Conservation (phyloP, 257 asterid genomes). For the Osmanthus fragrans region DNA sequence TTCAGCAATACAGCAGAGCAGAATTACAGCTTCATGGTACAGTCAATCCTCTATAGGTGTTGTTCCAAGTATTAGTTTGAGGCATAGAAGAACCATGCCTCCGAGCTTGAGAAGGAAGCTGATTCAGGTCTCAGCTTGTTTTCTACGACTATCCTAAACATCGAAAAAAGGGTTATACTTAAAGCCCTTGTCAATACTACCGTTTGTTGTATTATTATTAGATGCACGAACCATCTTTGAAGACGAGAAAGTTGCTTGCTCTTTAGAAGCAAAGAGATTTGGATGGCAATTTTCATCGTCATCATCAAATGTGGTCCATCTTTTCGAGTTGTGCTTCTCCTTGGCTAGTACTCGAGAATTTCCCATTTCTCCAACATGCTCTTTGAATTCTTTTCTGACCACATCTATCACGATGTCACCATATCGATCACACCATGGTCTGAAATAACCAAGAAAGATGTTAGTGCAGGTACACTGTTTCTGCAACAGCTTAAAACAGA, state of each 20-base stretch:
- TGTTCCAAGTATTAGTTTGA: neutral
- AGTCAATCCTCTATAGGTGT: neutral
- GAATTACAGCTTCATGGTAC: neutral
- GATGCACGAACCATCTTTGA: conserved; percentile 30
- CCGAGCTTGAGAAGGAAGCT: conserved; percentile 16
- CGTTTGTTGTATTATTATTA: conserved; percentile 21
- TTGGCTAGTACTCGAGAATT: conserved; percentile 24
- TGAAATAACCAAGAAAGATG: conserved; percentile 18
- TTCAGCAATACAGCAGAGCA: conserved; percentile 19
- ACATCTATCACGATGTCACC: conserved; percentile 67
- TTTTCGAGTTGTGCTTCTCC: conserved; percentile 38
- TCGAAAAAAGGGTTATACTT: conserved; percentile 78
- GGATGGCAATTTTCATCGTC: conserved; percentile 67
- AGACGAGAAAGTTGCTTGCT: conserved; percentile 38
- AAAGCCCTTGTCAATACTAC: conserved; percentile 60
- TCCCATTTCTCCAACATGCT: conserved; percentile 63
- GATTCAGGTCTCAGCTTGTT: conserved; percentile 31
- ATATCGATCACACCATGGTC: conserved; percentile 66
- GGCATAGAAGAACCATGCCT: conserved; percentile 24
- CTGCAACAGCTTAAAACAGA: neutral
- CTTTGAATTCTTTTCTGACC: conserved; percentile 75
- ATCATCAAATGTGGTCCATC: conserved; percentile 64
- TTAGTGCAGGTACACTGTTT: neutral
- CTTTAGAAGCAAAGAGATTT: conserved; percentile 55
- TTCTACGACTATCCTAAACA: conserved; percentile 24